These are phyloP conservation scores for Botrytis cinerea DNA, from an alignment of 2,329 filamentous ascomycete genomes.

Conservation along the genomic window DNA sequence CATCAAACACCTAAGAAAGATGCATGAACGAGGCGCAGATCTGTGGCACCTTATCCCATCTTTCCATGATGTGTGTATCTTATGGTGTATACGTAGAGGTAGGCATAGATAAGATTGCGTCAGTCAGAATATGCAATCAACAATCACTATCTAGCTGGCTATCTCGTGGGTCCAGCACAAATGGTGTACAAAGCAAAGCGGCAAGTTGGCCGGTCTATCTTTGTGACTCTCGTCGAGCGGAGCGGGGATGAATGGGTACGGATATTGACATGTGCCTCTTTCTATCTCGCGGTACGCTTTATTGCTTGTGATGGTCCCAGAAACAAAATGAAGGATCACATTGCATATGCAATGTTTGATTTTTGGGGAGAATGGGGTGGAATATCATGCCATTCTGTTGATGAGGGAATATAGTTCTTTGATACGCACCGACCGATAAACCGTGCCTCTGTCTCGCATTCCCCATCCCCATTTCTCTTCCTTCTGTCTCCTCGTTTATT, in stretches of 20 bases:
- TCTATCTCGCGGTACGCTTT: neutral
- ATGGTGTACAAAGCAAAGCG: neutral
- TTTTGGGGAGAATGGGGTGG: neutral
- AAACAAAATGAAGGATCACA: neutral
- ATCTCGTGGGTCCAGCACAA: neutral
- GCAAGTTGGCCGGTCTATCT: neutral
- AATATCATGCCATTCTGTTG: neutral
- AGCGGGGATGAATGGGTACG: neutral
- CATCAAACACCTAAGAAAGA: neutral
- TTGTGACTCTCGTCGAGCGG: neutral
- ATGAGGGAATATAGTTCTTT: neutral
- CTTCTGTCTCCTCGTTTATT: neutral
- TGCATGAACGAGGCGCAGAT: neutral
- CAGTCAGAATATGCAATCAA: neutral
- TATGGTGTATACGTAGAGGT: neutral
- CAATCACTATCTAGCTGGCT: neutral
- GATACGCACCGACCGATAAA: neutral
- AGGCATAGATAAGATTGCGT: neutral
- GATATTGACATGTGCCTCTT: neutral
- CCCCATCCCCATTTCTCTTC: neutral
- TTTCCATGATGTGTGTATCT: neutral
- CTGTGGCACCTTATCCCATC: neutral
- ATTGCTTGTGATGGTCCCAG: neutral
- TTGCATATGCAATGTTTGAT: neutral
- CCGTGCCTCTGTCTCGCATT: neutral